Evolutionary conservation across 805 yeast species (phyloP), one percentile per base, ranked within the genome.

Genomic region (Cyberlindnera misumaiensis): DNA sequence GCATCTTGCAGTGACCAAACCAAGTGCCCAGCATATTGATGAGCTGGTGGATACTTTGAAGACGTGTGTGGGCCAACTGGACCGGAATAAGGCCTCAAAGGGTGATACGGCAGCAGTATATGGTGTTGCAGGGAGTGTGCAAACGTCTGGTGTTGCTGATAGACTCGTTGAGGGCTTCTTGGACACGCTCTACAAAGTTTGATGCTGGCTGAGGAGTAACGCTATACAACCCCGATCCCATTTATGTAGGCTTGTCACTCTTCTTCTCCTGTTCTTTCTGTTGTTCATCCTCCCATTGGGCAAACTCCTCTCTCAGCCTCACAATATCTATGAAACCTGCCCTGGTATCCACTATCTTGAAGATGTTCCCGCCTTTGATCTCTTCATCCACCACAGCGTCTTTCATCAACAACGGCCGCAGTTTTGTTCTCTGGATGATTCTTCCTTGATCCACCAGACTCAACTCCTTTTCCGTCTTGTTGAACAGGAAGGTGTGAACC

Each of bases 51-150:
- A 55, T 10, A 73, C 68, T 26, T 55, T 75, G 41, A 58, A 61
- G 27, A 48, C 45, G 8, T 48, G 55, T 29, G 58, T 64, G 4
- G 40, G 48, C 10, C 41, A 40, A 18, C 40, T 41, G 33, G 28
- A 44, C 32, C 55, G 52, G 58, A 51, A 37, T 53, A 35, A 40
- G 3, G 35, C 48, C 26, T 32, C 47, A 30, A 41, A 52, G 33
- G 73, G 76, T 15, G 86, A 83, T 41, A 86, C 96, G 1, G 93
- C 95, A 12, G 95, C 93, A 3, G 56, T 90, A 32, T 90, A 90
- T 54, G 98, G 98, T 48, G 94, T 90, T 34, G 97, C 97, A 2
- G 97, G 96, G 7, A 84, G 93, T 53, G 76, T 93, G 16, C 67
- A 74, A 41, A 87, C 96, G 0, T 73, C 79, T 0, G 93, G 95